Conservation (phyloP, 441 rosid species). For the Bruguiera hainesii region DNA sequence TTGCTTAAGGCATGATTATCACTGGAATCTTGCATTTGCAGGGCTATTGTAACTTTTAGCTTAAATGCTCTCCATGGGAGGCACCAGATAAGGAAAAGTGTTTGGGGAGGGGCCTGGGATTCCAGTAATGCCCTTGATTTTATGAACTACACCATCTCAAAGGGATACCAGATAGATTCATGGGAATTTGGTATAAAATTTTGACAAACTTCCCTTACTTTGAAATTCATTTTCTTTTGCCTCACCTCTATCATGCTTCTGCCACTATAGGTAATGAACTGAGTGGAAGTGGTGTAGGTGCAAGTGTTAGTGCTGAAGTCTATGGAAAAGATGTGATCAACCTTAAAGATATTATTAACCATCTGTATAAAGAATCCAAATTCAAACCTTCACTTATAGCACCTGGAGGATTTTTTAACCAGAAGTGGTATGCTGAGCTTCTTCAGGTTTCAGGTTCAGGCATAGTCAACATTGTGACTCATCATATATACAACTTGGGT, state of each 20-base stretch:
- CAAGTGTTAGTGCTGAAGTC: constrained; percentile 64
- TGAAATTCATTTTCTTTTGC: constrained; percentile 14
- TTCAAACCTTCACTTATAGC: constrained; percentile 66
- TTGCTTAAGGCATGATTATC: constrained; percentile 10
- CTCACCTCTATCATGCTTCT: constrained; percentile 15
- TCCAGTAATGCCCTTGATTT: constrained; percentile 67
- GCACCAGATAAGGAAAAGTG: constrained; percentile 43
- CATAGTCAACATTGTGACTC: constrained; percentile 60
- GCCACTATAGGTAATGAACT: constrained; percentile 75
- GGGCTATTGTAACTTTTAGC: constrained; percentile 84
- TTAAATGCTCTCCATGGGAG: constrained; percentile 89
- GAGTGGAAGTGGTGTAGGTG: constrained; percentile 77
- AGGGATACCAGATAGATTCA: constrained; percentile 75
- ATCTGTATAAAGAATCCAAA: constrained; percentile 45
- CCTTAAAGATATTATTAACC: constrained; percentile 54
- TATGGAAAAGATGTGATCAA: constrained; percentile 73
- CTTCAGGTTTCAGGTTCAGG: constrained; percentile 76
- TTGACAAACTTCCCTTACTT: neutral
- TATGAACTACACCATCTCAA: constrained; percentile 74
- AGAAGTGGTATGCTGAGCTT: constrained; percentile 65
- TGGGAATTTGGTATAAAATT: constrained; percentile 85
- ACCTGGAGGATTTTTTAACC: constrained; percentile 89
- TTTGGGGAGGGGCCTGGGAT: constrained; percentile 91
- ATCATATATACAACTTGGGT: constrained; percentile 95
- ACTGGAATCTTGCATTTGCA: constrained; percentile 31